Evolutionary conservation across 1,139 yeast species (phyloP), one percentile per base, ranked within the genome.

Genomic region (Hemisphaericaspora subhashii): DNA sequence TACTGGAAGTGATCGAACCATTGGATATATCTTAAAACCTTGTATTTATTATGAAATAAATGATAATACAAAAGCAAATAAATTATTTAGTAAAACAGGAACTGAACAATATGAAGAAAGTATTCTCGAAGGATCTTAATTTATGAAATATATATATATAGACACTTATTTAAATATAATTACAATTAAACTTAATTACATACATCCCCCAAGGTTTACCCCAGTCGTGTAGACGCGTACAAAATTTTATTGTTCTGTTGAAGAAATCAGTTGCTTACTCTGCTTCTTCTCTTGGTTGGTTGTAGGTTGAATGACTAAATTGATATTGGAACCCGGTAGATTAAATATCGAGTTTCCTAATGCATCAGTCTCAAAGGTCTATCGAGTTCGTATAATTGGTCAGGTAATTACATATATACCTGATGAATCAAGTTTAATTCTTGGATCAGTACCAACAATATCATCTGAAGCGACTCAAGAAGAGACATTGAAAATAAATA

Each of bases 281-380:
- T n/a, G n/a, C n/a, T n/a, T n/a, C n/a, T n/a, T n/a, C n/a, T n/a
- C n/a, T n/a, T n/a, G n/a, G n/a, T n/a, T n/a, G n/a, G n/a, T n/a
- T n/a, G n/a, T n/a, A n/a, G n/a, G n/a, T n/a, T 29, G 15, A 16
- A 64, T 64, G 70, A 62, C 70, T 6, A 49, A 43, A 24, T 44
- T 66, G 21, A 53, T 62, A 12, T 35, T 66, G 16, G 66, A 63
- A 24, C 69, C 69, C 1, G 46, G 48, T 1, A 33, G 45, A 2
- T 42, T 68, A 14, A 33, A 40, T 14, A 31, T 42, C 5, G 45
- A 46, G 36, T 54, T 53, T 25, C 62, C 67, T 1, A 42, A 45
- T 16, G 67, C 67, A 1, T 47, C 63, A 1, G 46, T 44, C 4
- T 43, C 58, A 2, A 36, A 37, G 5, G 51, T 53, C 1, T 49